These are phyloP conservation scores for Dalbergia cultrata DNA, from an alignment of 306 rosid species.

Conservation along the genomic window DNA sequence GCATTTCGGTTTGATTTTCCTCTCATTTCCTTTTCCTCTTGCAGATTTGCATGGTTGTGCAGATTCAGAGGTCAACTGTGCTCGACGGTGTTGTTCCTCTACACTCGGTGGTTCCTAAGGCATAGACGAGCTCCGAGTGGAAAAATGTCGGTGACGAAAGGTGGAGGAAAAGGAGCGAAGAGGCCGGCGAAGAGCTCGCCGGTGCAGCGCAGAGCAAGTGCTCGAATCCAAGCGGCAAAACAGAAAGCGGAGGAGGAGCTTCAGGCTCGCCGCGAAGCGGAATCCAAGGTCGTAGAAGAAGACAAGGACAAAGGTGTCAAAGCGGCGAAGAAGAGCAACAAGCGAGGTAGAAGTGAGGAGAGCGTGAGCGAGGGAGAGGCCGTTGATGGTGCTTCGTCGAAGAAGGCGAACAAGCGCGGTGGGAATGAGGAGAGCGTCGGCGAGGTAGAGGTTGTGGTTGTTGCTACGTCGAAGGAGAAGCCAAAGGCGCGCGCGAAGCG, in stretches of 20 bases:
- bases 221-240: slow-evolving; percentile 52
- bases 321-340: not conserved
- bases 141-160: not conserved
- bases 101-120: slow-evolving; percentile 28
- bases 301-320: not conserved
- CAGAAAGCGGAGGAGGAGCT: slow-evolving; percentile 52
- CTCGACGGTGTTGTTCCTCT: slow-evolving; percentile 33
- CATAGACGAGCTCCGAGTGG: not conserved
- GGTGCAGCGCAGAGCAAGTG: slow-evolving; percentile 54
- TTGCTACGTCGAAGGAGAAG: not conserved
- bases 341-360: slow-evolving; percentile 20
- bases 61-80: slow-evolving; percentile 42
- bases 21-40: not conserved
- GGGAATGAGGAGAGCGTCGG: slow-evolving; percentile 32
- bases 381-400: not conserved
- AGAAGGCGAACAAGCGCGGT: not conserved
- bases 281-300: slow-evolving; percentile 26
- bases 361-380: slow-evolving; percentile 11
- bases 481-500: not conserved
- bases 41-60: slow-evolving; percentile 55
- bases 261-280: slow-evolving; percentile 40
- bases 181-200: not conserved
- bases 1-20: not conserved
- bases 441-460: slow-evolving; percentile 3
- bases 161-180: not conserved